Evolutionary conservation across 2,329 filamentous ascomycete species (phyloP).

Genomic region (Orbilia quercus): DNA sequence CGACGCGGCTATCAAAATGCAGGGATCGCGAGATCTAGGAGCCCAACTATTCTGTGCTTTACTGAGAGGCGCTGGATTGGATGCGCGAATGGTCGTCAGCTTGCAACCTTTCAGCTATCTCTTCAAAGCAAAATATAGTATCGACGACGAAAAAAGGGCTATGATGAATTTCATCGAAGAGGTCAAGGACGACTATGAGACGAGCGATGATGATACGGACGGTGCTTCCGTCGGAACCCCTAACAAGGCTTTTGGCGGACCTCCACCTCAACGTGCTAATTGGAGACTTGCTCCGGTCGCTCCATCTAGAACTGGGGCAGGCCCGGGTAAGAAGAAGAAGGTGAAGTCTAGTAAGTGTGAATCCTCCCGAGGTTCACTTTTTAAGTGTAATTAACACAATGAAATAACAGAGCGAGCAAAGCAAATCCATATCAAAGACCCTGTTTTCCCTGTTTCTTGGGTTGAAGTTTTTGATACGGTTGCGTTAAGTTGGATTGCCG

Average conservation of each 20-base stretch:
- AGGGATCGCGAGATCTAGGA: conserved; percentile 88
- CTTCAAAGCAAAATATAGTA: conserved; percentile 48
- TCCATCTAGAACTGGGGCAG: conserved; percentile 21
- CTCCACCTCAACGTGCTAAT: conserved; percentile 33
- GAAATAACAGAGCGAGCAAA: conserved; percentile 59
- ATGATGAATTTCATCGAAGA: conserved; percentile 48
- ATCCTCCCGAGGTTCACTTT: neutral
- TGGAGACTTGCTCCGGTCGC: conserved; percentile 44
- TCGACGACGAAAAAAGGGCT: conserved; percentile 43
- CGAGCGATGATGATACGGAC: conserved; percentile 35
- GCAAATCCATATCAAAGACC: conserved; percentile 71
- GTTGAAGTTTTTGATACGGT: conserved; percentile 88
- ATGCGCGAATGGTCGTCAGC: conserved; percentile 86
- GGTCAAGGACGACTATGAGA: conserved; percentile 49
- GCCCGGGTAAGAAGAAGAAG: conserved; percentile 6
- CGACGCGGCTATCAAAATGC: conserved; percentile 73
- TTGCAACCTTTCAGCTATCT: conserved; percentile 74
- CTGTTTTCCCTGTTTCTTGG: conserved; percentile 88
- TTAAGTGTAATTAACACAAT: conserved; percentile 2
- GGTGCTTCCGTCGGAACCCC: conserved; percentile 34
- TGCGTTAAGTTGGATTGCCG: conserved; percentile 89
- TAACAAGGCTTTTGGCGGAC: conserved; percentile 53
- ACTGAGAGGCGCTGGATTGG: conserved; percentile 82
- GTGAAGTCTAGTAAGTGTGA: conserved; percentile 31
- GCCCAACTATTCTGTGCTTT: conserved; percentile 91